Evolutionary conservation across 352 stramenopile species (phyloP), one percentile per base, ranked within the genome.

Genomic region (Phytophthora quininea): DNA sequence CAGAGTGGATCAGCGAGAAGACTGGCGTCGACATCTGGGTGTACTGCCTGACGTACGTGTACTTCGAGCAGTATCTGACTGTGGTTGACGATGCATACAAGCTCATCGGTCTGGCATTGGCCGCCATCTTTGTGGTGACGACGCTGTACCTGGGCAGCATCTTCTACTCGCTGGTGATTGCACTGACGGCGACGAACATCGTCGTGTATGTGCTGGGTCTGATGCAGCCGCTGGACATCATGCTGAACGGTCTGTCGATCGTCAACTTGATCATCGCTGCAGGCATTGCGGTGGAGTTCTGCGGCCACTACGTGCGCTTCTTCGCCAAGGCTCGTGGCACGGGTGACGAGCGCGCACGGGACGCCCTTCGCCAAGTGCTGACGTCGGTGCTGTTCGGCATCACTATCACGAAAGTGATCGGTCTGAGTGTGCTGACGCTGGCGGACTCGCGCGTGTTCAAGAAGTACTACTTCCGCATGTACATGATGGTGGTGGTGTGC

Each of bases 391-490:
- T 97, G 33, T 93, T 86, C 30, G 88, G 90, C 48, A 96, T 96
- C 58, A 97, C 90, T 27, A 77, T 97, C 59, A 96, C 89, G n/a
- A 97, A 96, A 62, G 52, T 93, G 33, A 85, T 94, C 5, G 90
- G 89, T 49, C 69, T 97, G 15, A 87, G 80, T 43, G 84, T 92
- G 10, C 62, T 97, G 42, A 88, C 83, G 24, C 80, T 96, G 31
- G 88, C 90, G 3, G 86, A 90, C 63, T 96, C 89, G 59, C 82
- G 88, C 32, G 76, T 97, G 56, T 96, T 96, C 66, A 86, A 91
- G 61, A 88, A 96, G 63, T 97, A 96, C 71, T 96, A 95, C 73
- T 96, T 96, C 71, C 82, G 89, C 54, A 96, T 97, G 89, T 97
- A 96, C 75, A 89, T 94, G 75, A 69, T 64, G n/a, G 78, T 91